phyloP scores from a whole-genome alignment of 257 asterid genomes.

The Solanum ossicruentum region DNA sequence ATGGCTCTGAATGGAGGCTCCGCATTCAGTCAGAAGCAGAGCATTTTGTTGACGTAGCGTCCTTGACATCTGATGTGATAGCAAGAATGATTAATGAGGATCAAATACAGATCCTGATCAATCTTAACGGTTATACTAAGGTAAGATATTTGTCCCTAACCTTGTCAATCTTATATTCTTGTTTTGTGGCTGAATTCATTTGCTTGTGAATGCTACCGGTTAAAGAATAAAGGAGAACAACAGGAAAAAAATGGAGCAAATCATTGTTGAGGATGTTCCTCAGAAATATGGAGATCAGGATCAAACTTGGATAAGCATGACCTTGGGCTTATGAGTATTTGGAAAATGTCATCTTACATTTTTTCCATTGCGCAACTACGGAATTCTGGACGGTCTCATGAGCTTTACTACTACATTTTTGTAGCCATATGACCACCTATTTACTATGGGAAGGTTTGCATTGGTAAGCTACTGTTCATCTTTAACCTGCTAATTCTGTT shows the following conservation, averaged over 20 bases:
- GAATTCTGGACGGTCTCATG: neutral
- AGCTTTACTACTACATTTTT: neutral
- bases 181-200: neutral
- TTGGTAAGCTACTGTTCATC: neutral
- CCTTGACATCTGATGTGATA: conserved; percentile 83
- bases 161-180: neutral
- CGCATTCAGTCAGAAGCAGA: conserved; percentile 91
- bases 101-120: conserved; percentile 85
- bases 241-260: neutral
- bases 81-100: conserved; percentile 90
- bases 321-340: neutral
- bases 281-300: neutral
- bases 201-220: neutral
- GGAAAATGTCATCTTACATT: neutral
- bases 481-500: neutral
- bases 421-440: neutral
- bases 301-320: neutral
- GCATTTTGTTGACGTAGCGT: conserved; percentile 83
- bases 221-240: neutral
- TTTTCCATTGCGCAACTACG: neutral
- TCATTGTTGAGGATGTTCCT: neutral
- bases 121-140: conserved; percentile 98
- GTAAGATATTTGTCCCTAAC: conserved; percentile 7
- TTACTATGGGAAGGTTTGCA: neutral
- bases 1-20: conserved; percentile 92